Base-by-base conservation (phyloP, 768 basidiomycete genomes). In the Lentinula detonsa region DNA sequence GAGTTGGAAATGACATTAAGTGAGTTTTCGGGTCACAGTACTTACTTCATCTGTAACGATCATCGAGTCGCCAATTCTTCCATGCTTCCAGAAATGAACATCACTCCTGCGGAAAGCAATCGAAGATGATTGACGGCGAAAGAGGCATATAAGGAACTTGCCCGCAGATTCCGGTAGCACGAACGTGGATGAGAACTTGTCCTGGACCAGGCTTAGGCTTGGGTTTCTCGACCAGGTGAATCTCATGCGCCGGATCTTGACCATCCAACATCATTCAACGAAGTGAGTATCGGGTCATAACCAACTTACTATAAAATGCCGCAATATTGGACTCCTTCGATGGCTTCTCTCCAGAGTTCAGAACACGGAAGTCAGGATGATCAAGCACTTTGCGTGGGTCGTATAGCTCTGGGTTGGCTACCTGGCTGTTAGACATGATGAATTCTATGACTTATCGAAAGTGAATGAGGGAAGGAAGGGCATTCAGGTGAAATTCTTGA, bases 1-100 rank as follows among this genome's bases (percentile, higher is more conserved):
- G 37, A 48, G 57, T 49, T 54, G 1, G 28, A 40, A 37, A 43
- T 49, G 33, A 16, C 18, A 18, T 4, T 59, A 48, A 37, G 33
- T 52, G 13, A 13, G 8, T 23, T 15, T 16, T 28, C 23, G 13
- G 50, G 13, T 51, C 9, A 15, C 40, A 15, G 49, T 46, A 61
- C 67, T 63, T 60, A 83, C 85, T 73, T 87, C 86, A 62, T 86
- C 86, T 13, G 81, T 84, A 33, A 87, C 86, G 23, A 88, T 74
- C 86, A 87, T 88, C 0, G 84, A 85, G 65, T 86, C 84, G 8
- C 87, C 87, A 56, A 88, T 79, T 43, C 84, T 74, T 5, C 86
- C 86, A 69, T 87, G 85, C 63, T 86, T 78, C 86, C 86, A 88
- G 69, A 88, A 87, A 68, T 88, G 86, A 64, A 88, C 84, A 62